phyloP scores from a whole-genome alignment of 352 stramenopile genomes.

The Globisporangium paroecandrum region DNA sequence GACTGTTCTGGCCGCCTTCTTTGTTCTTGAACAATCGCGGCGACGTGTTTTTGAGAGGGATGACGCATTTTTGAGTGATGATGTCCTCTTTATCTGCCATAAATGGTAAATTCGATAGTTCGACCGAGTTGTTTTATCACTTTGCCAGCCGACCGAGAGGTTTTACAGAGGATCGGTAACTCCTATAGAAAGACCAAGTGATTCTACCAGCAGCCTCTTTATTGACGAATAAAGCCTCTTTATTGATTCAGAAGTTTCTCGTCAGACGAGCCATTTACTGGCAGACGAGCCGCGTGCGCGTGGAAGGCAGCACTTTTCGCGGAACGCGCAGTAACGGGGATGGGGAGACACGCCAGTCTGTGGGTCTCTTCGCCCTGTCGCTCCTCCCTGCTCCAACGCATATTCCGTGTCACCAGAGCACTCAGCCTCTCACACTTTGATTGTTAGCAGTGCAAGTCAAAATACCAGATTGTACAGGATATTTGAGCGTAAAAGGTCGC shows the following conservation, averaged over 20 bases:
- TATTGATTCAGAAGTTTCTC: neutral
- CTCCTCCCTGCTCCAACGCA: neutral
- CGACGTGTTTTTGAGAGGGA: too few species aligned
- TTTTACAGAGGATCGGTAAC: too few species aligned
- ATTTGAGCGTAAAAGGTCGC: neutral
- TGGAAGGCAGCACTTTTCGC: neutral
- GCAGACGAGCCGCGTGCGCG: neutral
- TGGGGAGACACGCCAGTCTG: neutral
- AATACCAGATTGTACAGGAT: neutral
- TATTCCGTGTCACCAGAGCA: neutral
- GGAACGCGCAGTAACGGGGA: neutral
- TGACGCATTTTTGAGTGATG: too few species aligned
- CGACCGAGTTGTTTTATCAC: too few species aligned
- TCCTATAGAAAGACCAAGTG: too few species aligned
- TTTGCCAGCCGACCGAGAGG: too few species aligned
- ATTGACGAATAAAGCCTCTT: too few species aligned
- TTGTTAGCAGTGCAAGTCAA: neutral
- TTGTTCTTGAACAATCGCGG: conserved; percentile 7
- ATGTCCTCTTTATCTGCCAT: too few species aligned
- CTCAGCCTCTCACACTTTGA: neutral
- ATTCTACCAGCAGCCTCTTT: too few species aligned
- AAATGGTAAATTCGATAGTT: too few species aligned
- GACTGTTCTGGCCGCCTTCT: conserved; percentile 11
- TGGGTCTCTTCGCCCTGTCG: conserved; percentile 1
- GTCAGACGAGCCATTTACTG: neutral